These are phyloP conservation scores for Saksenaea vasiformis DNA, from an alignment of 371 early-diverging fungal genomes.

Conservation along the genomic window DNA sequence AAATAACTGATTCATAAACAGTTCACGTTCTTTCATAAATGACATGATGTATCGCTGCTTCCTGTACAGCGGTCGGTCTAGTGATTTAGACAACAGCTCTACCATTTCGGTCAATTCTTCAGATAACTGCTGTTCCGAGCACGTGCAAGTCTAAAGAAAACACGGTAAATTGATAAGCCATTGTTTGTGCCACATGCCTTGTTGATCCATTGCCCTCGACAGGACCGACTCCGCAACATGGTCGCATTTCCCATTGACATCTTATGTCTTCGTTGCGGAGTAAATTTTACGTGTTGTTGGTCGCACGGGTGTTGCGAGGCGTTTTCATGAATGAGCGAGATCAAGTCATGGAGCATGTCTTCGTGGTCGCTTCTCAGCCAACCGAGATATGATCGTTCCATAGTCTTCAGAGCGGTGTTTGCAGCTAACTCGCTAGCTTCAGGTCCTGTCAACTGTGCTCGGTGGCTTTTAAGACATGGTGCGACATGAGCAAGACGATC, in stretches of 20 bases:
- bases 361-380: background rate
- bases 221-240: background rate
- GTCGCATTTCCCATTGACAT: background rate
- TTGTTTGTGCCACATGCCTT: background rate
- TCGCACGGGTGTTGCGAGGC: background rate
- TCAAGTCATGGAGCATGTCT: background rate
- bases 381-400: background rate
- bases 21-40: background rate
- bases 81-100: background rate
- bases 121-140: background rate
- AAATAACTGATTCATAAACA: background rate
- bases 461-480: background rate
- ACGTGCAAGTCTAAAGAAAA: too few relatives aligned
- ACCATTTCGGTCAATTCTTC: background rate
- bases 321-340: background rate
- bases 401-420: background rate
- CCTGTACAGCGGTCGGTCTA: background rate
- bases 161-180: background rate
- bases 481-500: background rate
- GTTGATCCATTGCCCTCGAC: background rate
- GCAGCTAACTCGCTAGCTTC: background rate
- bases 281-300: background rate
- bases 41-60: constrained; percentile 1
- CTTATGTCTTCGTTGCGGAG: background rate
- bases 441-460: background rate